Evolutionary conservation across 768 basidiomycete species (phyloP).

Genomic region (Boletus fagicola): DNA sequence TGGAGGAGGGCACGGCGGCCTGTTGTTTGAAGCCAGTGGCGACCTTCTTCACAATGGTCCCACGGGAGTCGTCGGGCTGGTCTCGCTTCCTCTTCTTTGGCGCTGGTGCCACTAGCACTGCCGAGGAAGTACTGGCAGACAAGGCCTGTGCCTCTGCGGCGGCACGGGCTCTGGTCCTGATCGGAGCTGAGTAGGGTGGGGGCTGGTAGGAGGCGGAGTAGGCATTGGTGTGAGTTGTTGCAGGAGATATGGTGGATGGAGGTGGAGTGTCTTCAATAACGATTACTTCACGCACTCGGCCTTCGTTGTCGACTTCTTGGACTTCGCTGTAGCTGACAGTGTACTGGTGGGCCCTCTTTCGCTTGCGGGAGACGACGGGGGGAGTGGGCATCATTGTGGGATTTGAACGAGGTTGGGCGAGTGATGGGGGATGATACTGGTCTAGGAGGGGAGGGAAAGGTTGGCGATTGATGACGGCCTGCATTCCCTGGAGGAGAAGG

Average conservation of each 20-base stretch:
- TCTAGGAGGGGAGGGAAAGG: slow-evolving; percentile 59
- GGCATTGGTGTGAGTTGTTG: slow-evolving; percentile 64
- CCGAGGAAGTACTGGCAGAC: slow-evolving; percentile 63
- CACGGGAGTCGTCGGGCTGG: slow-evolving; percentile 68
- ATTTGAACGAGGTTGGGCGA: slow-evolving; percentile 41
- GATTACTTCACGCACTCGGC: slow-evolving; percentile 80
- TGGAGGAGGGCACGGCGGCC: slow-evolving; percentile 48
- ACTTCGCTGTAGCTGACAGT: slow-evolving; percentile 87
- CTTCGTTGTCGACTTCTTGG: slow-evolving; percentile 79
- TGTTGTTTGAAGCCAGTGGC: slow-evolving; percentile 49
- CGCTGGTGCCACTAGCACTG: slow-evolving; percentile 62
- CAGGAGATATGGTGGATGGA: slow-evolving; percentile 69
- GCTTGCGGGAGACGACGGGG: slow-evolving; percentile 71
- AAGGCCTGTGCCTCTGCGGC: slow-evolving; percentile 82
- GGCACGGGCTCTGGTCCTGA: slow-evolving; percentile 80
- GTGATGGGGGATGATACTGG: slow-evolving; percentile 63
- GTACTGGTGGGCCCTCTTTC: slow-evolving; percentile 78
- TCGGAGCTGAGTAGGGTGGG: slow-evolving; percentile 69
- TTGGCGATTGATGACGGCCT: slow-evolving; percentile 65
- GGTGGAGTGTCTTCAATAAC: slow-evolving; percentile 93
- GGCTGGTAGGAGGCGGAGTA: slow-evolving; percentile 82
- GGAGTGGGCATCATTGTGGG: slow-evolving; percentile 72
- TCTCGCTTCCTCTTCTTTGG: slow-evolving; percentile 86
- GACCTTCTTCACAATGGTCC: slow-evolving; percentile 63
- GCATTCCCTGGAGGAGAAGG: slow-evolving; percentile 64